Percentiles rank a stretch among this genome's conserved stretches.
These are phyloP conservation scores for Podospora appendiculata DNA, from an alignment of 495 filamentous ascomycete genomes.

Conservation along the genomic window DNA sequence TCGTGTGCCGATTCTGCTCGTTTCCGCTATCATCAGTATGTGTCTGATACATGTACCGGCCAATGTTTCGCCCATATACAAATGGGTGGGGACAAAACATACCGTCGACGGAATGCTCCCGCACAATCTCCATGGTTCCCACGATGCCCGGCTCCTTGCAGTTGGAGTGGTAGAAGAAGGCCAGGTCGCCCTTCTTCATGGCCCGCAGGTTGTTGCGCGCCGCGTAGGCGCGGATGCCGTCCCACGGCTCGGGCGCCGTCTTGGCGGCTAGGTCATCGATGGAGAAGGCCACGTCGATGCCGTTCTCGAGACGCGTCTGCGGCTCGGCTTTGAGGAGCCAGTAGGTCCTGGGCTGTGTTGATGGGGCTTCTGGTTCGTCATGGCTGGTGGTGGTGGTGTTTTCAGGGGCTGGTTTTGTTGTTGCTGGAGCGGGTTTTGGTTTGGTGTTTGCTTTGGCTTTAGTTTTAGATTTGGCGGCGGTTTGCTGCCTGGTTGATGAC, in stretches of 20 bases:
- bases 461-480: neutral
- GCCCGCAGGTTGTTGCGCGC: constrained; percentile 80
- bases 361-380: constrained; percentile 38
- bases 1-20: constrained; percentile 75
- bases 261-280: constrained; percentile 78
- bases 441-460: neutral
- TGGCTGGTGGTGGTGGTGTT: constrained; percentile 5
- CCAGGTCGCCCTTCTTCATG: constrained; percentile 87
- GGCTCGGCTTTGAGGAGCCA: constrained; percentile 98
- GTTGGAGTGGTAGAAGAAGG: constrained; percentile 98
- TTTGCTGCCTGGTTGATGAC: neutral
- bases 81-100: constrained; percentile 16
- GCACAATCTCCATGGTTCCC: constrained; percentile 88
- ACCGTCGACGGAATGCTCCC: constrained; percentile 74
- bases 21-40: neutral
- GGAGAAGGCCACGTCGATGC: constrained; percentile 82
- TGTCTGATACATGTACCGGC: neutral
- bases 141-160: constrained; percentile 85
- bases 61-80: neutral
- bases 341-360: constrained; percentile 37
- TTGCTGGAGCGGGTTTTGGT: neutral
- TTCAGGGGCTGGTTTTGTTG: neutral
- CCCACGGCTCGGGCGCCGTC: constrained; percentile 76
- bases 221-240: constrained; percentile 51
- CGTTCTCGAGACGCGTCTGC: constrained; percentile 75